Conservation (phyloP, 495 filamentous ascomycete species). For the Margaritispora aquatica region DNA sequence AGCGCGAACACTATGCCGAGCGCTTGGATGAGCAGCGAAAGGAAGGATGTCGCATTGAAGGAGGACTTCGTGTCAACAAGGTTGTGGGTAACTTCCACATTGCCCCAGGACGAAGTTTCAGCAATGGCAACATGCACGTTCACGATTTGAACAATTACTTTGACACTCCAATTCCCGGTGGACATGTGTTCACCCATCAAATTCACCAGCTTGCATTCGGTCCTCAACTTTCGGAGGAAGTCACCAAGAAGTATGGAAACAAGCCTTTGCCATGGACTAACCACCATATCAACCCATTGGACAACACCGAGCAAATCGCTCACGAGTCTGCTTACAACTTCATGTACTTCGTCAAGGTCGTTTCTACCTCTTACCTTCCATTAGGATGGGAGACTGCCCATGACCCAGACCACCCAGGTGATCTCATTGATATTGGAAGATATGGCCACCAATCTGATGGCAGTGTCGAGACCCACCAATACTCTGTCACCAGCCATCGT, state of each 20-base stretch:
- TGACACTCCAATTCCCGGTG: constrained; percentile 51
- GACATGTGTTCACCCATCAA: constrained; percentile 83
- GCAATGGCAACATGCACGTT: constrained; percentile 90
- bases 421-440: constrained; percentile 53
- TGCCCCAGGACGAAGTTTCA: constrained; percentile 90
- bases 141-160: constrained; percentile 95
- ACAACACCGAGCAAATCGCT: constrained; percentile 69
- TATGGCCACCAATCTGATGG: constrained; percentile 60
- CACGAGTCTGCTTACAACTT: constrained; percentile 83
- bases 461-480: constrained; percentile 95
- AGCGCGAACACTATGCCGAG: constrained; percentile 87
- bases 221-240: constrained; percentile 74
- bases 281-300: constrained; percentile 90
- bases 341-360: constrained; percentile 99
- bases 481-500: constrained; percentile 93
- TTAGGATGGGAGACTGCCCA: constrained; percentile 60
- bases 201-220: constrained; percentile 92
- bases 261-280: constrained; percentile 68
- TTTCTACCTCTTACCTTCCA: constrained; percentile 88
- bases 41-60: constrained; percentile 94
- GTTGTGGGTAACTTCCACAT: constrained; percentile 99
- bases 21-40: constrained; percentile 76
- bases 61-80: constrained; percentile 91
- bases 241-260: constrained; percentile 54
- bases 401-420: constrained; percentile 35